Evolutionary conservation across 371 early-diverging fungal genomes (phyloP).

Genomic region (Smittium culicis): DNA sequence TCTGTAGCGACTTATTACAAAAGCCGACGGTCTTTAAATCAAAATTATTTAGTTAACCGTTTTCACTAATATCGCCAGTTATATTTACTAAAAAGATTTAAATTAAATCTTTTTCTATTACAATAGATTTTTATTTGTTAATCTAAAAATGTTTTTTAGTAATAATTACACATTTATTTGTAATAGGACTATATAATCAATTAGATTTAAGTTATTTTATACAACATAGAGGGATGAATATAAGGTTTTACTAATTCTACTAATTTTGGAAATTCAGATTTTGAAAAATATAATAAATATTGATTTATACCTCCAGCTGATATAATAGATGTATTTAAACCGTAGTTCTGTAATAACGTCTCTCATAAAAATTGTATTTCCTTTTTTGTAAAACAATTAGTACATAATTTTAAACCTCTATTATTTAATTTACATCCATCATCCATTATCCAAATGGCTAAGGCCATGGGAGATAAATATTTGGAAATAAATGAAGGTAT

Average conservation of each 20-base stretch:
- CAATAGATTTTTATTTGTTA: constrained; percentile 15
- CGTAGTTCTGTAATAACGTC: constrained; percentile 13
- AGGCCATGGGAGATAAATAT: constrained; percentile 12
- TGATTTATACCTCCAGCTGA: constrained; percentile 2
- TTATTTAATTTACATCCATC: constrained; percentile 13
- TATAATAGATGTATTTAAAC: constrained; percentile 14
- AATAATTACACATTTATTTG: constrained; percentile 12
- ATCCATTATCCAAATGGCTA: constrained; percentile 16
- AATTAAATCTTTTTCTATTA: constrained; percentile 12
- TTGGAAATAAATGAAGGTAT: constrained; percentile 13
- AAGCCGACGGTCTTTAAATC: constrained; percentile 18
- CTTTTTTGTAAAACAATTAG: constrained; percentile 14
- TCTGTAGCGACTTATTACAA: constrained; percentile 20
- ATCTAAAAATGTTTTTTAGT: constrained; percentile 15
- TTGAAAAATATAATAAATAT: constrained; percentile 17
- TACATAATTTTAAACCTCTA: constrained; percentile 15
- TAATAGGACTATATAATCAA: constrained; percentile 7
- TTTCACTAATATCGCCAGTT: constrained; percentile 14
- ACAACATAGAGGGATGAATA: constrained; percentile 13
- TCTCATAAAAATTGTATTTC: constrained; percentile 18
- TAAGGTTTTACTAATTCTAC: constrained; percentile 18
- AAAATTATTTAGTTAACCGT: constrained; percentile 21
- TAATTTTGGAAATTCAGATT: constrained; percentile 16
- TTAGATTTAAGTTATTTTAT: constrained; percentile 14
- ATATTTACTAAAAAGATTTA: too few species aligned